Base-by-base conservation (phyloP, 225 moss, liverwort and hornwort genomes). In the Polytrichum formosum region DNA sequence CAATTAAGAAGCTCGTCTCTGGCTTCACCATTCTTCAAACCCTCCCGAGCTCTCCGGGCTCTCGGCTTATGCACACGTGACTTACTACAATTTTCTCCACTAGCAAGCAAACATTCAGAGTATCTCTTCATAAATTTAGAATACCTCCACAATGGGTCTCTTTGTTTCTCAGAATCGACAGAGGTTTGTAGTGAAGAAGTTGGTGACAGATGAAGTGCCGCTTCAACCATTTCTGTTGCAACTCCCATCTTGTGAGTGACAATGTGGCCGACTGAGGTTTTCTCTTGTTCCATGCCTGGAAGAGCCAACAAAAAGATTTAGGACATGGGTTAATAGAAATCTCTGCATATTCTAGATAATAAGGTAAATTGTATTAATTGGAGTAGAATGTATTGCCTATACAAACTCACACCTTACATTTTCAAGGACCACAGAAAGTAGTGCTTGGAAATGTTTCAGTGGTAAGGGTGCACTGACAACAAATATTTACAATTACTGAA, bases 151-250 rank as follows among this genome's bases (percentile, higher is more conserved):
- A 70, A 53, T 68, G 75, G 69, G 27, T 10, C 25, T 5, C 63
- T 35, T 54, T 31, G 82, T 67, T 82, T 55, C 23, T 31, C 73
- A 53, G 71, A 61, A 17, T 56, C 28, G 30, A 78, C 74, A 73
- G 55, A 26, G 56, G 63, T 80, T 81, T 26, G 68, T 28, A 74
- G 74, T 54, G 79, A 80, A 58, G 69, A 68, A 9, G 70, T 17
- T 59, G 74, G 72, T 29, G 78, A 64, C 28, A 78, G 71, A 76
- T 78, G 79, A 18, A 95, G 70, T 17, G 90, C 90, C 63, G 82
- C 90, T 81, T 88, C 86, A 58, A 92, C 92, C 92, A 94, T 98
- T 66, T 73, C 72, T n/a, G 69, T 69, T 72, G 98, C 94, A 56
- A 70, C 69, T 27, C 81, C 84, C 78, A 82, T 82, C 74, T 76